A percentile compares a stretch with the other conserved stretches of the same genome.
phyloP scores from a whole-genome alignment of 2,329 filamentous ascomycete genomes.

The Curvularia verruculosa region DNA sequence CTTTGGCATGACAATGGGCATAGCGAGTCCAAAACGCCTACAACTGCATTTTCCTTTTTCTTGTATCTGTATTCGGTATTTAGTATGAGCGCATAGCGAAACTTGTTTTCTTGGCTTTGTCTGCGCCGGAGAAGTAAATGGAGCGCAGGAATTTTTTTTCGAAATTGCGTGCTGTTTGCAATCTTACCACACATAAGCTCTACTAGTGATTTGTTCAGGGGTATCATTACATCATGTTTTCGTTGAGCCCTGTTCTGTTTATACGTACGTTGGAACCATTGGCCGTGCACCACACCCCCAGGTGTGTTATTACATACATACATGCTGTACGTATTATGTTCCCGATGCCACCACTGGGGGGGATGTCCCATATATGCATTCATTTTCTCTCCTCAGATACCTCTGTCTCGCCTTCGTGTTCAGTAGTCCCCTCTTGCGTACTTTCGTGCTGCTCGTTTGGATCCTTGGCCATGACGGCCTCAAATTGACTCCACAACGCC shows the following conservation, averaged over 20 bases:
- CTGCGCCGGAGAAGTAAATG: slow-evolving; percentile 25
- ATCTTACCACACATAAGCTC: not conserved
- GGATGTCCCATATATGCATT: not conserved
- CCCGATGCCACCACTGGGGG: not conserved
- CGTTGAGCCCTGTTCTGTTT: slow-evolving; percentile 6
- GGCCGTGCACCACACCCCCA: slow-evolving; percentile 4
- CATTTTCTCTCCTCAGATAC: slow-evolving; percentile 30
- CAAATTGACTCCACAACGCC: slow-evolving; percentile 95
- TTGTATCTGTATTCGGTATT: slow-evolving; percentile 47
- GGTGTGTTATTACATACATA: slow-evolving; percentile 3
- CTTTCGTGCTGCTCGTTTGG: slow-evolving; percentile 46
- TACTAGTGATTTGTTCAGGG: slow-evolving; percentile 3
- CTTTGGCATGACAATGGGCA: slow-evolving; percentile 24
- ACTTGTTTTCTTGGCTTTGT: slow-evolving; percentile 7
- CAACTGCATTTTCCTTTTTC: slow-evolving; percentile 32
- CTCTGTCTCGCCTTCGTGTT: slow-evolving; percentile 31
- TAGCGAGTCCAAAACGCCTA: slow-evolving; percentile 27
- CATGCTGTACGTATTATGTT: not conserved
- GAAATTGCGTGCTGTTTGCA: not conserved
- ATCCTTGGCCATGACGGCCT: slow-evolving; percentile 88
- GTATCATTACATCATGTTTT: slow-evolving; percentile 19
- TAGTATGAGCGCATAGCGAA: slow-evolving; percentile 27
- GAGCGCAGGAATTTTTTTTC: slow-evolving; percentile 25
- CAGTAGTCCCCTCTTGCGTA: slow-evolving; percentile 31
- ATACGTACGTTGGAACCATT: slow-evolving; percentile 1